Percentiles rank a stretch among this genome's conserved stretches.
These are phyloP conservation scores for Lycium ferocissimum DNA, from an alignment of 257 asterid genomes.

Conservation along the genomic window DNA sequence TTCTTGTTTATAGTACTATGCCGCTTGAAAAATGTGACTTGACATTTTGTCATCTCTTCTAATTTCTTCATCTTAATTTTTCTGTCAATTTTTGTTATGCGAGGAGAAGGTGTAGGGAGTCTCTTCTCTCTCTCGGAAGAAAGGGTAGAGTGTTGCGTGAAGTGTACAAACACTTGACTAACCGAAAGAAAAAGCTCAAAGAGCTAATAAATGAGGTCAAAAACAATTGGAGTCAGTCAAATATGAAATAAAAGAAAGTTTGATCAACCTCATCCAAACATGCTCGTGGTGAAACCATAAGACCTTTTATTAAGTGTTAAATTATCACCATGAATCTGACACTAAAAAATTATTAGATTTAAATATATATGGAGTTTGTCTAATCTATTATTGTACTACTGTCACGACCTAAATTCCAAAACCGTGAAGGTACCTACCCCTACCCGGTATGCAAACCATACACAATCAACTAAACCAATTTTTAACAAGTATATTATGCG, in stretches of 20 bases:
- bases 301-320: neutral
- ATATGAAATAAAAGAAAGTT: neutral
- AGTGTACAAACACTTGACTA: neutral
- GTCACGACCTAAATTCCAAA: too few species aligned
- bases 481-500: too few species aligned
- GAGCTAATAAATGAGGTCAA: neutral
- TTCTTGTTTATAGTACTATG: conserved; percentile 60
- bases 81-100: conserved; percentile 47
- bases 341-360: neutral
- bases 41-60: conserved; percentile 52
- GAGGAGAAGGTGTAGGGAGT: neutral
- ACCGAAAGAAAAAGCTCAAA: neutral
- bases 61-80: conserved; percentile 66
- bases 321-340: neutral
- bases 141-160: neutral
- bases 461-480: too few species aligned
- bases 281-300: neutral
- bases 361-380: neutral
- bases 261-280: neutral
- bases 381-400: neutral
- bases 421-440: too few species aligned
- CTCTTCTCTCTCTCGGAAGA: neutral
- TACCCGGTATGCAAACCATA: too few species aligned
- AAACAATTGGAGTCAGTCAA: neutral
- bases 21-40: conserved; percentile 71